These are phyloP conservation scores for Hypoxylon lenormandii DNA, from an alignment of 495 filamentous ascomycete genomes.

Conservation along the genomic window DNA sequence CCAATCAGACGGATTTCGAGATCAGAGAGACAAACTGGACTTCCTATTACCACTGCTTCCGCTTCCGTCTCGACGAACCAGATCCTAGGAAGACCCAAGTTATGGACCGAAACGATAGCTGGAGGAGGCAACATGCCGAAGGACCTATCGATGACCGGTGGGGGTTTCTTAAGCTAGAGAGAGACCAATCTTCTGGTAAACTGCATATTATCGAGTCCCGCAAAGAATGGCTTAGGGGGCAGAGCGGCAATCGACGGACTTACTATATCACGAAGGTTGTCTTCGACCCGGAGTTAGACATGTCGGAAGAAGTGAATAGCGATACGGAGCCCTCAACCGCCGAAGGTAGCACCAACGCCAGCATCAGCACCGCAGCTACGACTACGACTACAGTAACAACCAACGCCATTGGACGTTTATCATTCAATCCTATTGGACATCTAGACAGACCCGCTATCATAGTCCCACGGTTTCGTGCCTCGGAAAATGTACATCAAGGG, in stretches of 20 bases:
- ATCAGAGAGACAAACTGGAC: conserved; percentile 75
- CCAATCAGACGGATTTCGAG: conserved; percentile 72
- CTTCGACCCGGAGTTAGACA: conserved; percentile 53
- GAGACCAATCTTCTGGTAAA: conserved; percentile 70
- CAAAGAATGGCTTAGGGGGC: conserved; percentile 73
- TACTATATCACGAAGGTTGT: conserved; percentile 73
- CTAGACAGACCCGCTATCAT: conserved; percentile 56
- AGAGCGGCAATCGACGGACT: conserved; percentile 71
- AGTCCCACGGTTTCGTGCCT: conserved; percentile 53
- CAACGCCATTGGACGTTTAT: not conserved
- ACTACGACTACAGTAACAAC: no score
- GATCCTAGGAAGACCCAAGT: conserved; percentile 48
- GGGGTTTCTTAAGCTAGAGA: conserved; percentile 73
- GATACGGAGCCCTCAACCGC: not conserved
- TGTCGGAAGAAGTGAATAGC: conserved; percentile 11
- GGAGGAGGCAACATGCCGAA: conserved; percentile 75
- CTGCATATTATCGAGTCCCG: conserved; percentile 76
- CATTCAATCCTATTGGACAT: conserved; percentile 7
- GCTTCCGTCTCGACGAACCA: conserved; percentile 64
- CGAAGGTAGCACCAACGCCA: not conserved
- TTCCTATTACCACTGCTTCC: conserved; percentile 77
- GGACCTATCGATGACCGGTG: conserved; percentile 83
- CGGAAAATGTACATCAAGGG: conserved; percentile 56
- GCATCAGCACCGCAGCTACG: no score
- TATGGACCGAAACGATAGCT: conserved; percentile 61